A percentile compares a stretch with the other conserved stretches of the same genome.
Conservation (phyloP, 495 filamentous ascomycete species). For the Bombardia bombarda region DNA sequence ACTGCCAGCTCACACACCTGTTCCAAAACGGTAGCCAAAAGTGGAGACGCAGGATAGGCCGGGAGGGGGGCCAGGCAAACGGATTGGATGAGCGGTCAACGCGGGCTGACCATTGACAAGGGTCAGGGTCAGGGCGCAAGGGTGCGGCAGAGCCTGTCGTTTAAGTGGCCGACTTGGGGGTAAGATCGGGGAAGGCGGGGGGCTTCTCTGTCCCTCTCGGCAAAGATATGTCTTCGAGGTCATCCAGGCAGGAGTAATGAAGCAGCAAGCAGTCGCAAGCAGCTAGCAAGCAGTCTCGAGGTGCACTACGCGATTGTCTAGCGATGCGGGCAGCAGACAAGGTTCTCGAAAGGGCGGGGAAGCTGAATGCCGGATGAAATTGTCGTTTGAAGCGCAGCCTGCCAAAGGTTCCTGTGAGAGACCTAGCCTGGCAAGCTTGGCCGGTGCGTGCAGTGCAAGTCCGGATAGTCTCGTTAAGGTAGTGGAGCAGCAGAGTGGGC, state of each 20-base stretch:
- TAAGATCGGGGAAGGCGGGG: not conserved
- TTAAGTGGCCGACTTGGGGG: slow-evolving; percentile 9
- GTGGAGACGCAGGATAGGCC: slow-evolving; percentile 17
- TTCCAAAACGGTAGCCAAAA: slow-evolving; percentile 20
- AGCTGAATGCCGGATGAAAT: not conserved
- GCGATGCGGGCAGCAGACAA: slow-evolving; percentile 3
- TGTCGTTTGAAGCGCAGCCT: too few species aligned
- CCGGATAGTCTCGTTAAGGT: too few species aligned
- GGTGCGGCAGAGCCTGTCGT: slow-evolving; percentile 13
- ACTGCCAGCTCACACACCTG: slow-evolving; percentile 27
- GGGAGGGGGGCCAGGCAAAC: slow-evolving; percentile 11
- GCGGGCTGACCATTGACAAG: slow-evolving; percentile 20
- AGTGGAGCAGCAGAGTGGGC: too few species aligned
- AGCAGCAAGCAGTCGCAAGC: slow-evolving; percentile 1
- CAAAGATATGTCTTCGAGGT: slow-evolving; percentile 13
- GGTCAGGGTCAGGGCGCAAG: slow-evolving; percentile 18
- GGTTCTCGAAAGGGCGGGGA: slow-evolving; percentile 1
- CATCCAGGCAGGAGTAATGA: slow-evolving; percentile 1
- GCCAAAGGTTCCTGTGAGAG: too few species aligned
- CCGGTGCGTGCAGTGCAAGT: too few species aligned
- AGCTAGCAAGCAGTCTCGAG: too few species aligned
- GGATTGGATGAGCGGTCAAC: slow-evolving; percentile 18
- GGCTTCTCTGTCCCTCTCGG: slow-evolving; percentile 10
- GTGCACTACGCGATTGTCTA: too few species aligned
- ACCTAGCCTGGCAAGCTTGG: too few species aligned